These are phyloP conservation scores for Ambrosiella xylebori DNA, from an alignment of 2,329 filamentous ascomycete genomes.

Conservation along the genomic window DNA sequence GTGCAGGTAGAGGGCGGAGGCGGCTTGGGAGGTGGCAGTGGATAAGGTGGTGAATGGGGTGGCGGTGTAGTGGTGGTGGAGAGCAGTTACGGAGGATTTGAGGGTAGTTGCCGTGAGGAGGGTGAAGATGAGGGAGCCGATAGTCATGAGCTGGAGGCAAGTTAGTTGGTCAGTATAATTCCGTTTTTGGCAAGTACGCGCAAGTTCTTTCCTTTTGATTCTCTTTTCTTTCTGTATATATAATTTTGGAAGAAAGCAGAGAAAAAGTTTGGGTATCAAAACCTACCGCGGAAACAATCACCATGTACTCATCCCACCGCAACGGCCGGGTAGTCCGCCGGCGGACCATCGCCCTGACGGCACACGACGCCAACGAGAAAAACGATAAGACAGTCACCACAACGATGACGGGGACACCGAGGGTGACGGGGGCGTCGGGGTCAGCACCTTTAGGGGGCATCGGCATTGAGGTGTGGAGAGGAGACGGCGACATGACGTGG, in stretches of 20 bases:
- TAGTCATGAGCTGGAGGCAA: neutral
- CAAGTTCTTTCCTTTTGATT: too few species aligned
- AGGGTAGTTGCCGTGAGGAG: neutral
- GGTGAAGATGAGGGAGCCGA: neutral
- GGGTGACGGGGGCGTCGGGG: neutral
- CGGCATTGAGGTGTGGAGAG: neutral
- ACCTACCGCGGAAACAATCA: conserved; percentile 8
- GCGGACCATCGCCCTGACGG: conserved; percentile 20
- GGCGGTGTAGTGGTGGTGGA: conserved; percentile 1
- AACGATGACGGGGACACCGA: conserved; percentile 23
- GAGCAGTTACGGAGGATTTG: neutral
- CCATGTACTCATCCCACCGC: conserved; percentile 21
- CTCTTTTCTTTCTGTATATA: too few species aligned
- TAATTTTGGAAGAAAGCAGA: neutral
- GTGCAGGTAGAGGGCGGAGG: conserved; percentile 23
- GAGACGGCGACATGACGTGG: neutral
- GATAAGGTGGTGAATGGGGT: conserved; percentile 8
- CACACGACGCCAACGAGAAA: conserved; percentile 20
- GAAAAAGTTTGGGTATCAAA: neutral
- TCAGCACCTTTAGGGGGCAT: neutral
- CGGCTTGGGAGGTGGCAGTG: conserved; percentile 22
- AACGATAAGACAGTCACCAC: conserved; percentile 20
- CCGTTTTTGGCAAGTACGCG: neutral
- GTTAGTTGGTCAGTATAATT: neutral
- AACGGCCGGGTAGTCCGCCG: conserved; percentile 17